A percentile compares a stretch with the other conserved stretches of the same genome.
Conservation (phyloP, 2,329 filamentous ascomycete species). For the Lachnellula arida region DNA sequence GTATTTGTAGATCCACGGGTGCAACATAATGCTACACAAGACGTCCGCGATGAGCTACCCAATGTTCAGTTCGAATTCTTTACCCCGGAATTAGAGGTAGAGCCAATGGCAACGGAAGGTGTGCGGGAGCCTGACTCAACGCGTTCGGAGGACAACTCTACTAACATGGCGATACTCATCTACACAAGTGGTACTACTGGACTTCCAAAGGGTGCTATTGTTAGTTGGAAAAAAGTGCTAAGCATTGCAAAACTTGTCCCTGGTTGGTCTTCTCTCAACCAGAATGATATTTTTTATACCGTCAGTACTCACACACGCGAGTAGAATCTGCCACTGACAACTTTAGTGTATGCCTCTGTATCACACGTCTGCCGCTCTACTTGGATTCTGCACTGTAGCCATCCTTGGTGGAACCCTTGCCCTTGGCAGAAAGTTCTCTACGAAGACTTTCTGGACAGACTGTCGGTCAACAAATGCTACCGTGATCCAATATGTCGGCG, state of each 20-base stretch:
- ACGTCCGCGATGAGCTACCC: constrained; percentile 47
- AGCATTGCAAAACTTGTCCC: constrained; percentile 48
- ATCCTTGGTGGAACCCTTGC: constrained; percentile 60
- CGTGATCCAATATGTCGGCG: constrained; percentile 81
- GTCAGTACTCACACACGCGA: constrained; percentile 38
- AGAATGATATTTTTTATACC: constrained; percentile 69
- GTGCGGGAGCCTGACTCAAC: constrained; percentile 54
- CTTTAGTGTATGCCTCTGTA: constrained; percentile 79
- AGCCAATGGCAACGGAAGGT: constrained; percentile 48
- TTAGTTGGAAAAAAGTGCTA: constrained; percentile 65
- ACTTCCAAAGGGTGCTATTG: constrained; percentile 72
- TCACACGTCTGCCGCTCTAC: constrained; percentile 70
- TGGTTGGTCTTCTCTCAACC: constrained; percentile 52
- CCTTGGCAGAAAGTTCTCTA: constrained; percentile 74
- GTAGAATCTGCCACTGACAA: constrained; percentile 17
- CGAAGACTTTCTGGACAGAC: constrained; percentile 71
- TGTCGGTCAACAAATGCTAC: constrained; percentile 67
- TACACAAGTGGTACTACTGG: constrained; percentile 86
- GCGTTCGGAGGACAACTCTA: constrained; percentile 45
- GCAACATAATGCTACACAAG: constrained; percentile 50
- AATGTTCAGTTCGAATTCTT: constrained; percentile 58
- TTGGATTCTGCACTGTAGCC: constrained; percentile 62
- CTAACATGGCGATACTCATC: constrained; percentile 66
- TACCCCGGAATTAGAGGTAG: constrained; percentile 50
- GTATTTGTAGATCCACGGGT: constrained; percentile 65